Conservation (phyloP, 1,139 yeast species). For the Yamadazyma buinensis region DNA sequence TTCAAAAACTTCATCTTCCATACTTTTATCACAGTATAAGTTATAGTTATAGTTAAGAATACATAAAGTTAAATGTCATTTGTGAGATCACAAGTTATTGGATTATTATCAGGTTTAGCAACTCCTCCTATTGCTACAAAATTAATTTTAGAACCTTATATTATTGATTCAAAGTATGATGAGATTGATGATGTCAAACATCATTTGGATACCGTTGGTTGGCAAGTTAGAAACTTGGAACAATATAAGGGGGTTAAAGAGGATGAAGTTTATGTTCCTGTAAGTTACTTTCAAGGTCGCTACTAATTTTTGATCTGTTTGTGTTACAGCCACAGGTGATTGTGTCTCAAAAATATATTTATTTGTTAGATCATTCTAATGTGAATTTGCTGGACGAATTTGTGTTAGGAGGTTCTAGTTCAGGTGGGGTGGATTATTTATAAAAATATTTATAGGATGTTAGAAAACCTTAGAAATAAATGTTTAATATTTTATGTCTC, state of each 20-base stretch:
- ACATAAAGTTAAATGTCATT: constrained; percentile 3
- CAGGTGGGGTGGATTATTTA: no score
- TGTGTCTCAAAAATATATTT: no score
- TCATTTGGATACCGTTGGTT: constrained; percentile 35
- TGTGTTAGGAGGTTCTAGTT: no score
- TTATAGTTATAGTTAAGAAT: no score
- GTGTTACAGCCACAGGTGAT: no score
- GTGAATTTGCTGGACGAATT: no score
- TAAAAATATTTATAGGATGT: no score
- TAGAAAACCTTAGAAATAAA: no score
- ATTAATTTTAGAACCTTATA: constrained; percentile 22
- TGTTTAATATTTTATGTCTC: no score
- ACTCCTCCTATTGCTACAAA: constrained; percentile 30
- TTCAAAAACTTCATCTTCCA: no score
- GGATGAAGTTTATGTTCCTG: constrained; percentile 31
- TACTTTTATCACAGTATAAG: no score
- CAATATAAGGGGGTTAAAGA: constrained; percentile 26
- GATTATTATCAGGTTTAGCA: constrained; percentile 21
- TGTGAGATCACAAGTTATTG: constrained; percentile 4
- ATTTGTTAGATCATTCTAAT: no score
- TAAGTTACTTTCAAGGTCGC: constrained; percentile 22
- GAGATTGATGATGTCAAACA: constrained; percentile 33
- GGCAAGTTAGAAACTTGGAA: constrained; percentile 34
- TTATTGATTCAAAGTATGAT: constrained; percentile 21
- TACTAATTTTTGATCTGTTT: constrained; percentile 7